These are phyloP conservation scores for Betula pendula DNA, from an alignment of 306 rosid species.

Conservation along the genomic window DNA sequence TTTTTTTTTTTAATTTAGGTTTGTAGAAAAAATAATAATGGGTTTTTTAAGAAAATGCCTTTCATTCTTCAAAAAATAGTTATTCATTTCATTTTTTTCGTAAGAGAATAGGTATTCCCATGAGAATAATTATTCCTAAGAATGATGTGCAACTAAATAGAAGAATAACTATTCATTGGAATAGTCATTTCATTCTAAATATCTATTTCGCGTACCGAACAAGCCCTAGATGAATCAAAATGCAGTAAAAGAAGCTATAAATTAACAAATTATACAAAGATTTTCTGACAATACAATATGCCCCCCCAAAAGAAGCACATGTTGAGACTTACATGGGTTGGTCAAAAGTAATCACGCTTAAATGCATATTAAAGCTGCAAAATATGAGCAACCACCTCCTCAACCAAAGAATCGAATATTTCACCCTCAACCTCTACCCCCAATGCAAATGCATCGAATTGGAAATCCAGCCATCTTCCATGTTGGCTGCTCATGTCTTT, in stretches of 20 bases:
- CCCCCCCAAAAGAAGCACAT: neutral
- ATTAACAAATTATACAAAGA: neutral
- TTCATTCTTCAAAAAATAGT: too few species aligned
- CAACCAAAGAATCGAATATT: constrained; percentile 65
- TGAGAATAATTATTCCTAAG: too few species aligned
- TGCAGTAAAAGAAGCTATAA: neutral
- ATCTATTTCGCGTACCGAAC: too few species aligned
- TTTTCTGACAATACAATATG: neutral
- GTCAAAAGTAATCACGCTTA: constrained; percentile 6
- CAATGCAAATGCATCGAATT: constrained; percentile 54
- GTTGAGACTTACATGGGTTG: constrained; percentile 3
- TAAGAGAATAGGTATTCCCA: too few species aligned
- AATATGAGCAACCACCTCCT: constrained; percentile 59
- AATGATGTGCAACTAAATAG: too few species aligned
- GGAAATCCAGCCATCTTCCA: constrained; percentile 83
- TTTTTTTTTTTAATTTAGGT: too few species aligned
- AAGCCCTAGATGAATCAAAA: neutral
- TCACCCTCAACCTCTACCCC: constrained; percentile 72
- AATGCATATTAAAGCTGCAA: constrained; percentile 29
- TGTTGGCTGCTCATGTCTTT: constrained; percentile 78
- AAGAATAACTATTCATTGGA: too few species aligned
- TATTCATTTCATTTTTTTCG: too few species aligned
- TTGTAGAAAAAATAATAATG: too few species aligned
- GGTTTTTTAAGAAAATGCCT: too few species aligned
- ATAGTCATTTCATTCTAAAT: too few species aligned